Base-by-base conservation (phyloP, 2,329 filamentous ascomycete genomes). In the Fusarium siculi region DNA sequence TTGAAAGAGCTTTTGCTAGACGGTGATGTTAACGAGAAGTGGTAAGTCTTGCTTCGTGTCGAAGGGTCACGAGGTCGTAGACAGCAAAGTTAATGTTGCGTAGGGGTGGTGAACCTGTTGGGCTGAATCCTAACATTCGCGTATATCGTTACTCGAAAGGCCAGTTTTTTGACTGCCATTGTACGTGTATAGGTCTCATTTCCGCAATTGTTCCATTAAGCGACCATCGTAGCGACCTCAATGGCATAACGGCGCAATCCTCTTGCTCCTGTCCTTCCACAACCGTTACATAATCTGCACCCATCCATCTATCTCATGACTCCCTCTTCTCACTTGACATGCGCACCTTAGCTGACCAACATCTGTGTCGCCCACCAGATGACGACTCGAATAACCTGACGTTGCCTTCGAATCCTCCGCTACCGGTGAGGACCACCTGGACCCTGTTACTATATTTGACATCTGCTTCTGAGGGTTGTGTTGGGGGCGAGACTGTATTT, bases 91-190 rank as follows among this genome's bases (percentile, higher is more conserved):
- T 76, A 54, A 74, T 61, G 25, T 47, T 60, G 60, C 78, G 86
- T 52, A 97, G 94, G 93, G 94, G 93, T 64, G 95, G 95, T 34
- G 88, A 94, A 55, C 90, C 93, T 1, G 84, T 97, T n/a, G 95
- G 95, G 1, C 83, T 98, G 67, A 97, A 94, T 81, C 90, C 93
- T 14, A 97, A 97, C 74, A 97, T 98, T 62, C 88, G 96, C 39
- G 90, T 98, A 36, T 98, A 98, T 83, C 89, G 95, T 28, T 98
- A 98, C 81, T 89, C 88, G 2, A 89, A 92, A 73, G 94, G 93
- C 0, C 95, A 98, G 80, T 97, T 95, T 80, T 98, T 98, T 80
- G 95, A 95, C 79, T 92, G 93, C 77, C 96, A 98, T 81, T 98
- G 94, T 96, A 88, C 77, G 92, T 77, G 23, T 46, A 46, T 46